Evolutionary conservation across 164 flowering plant genomes (phyloP).

Genomic region (Macadamia tetraphylla): DNA sequence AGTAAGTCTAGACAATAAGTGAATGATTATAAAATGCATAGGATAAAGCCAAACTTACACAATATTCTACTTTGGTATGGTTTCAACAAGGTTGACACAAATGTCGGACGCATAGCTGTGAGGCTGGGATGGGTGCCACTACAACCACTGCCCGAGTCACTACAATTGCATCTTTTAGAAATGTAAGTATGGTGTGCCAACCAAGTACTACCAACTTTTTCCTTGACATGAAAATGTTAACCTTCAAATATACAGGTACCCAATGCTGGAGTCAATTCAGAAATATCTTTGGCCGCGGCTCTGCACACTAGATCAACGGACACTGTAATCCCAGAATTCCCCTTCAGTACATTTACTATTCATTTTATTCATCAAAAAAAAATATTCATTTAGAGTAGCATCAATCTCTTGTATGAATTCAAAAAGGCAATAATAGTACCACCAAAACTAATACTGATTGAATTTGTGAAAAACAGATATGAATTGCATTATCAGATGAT

Average conservation of each 20-base stretch:
- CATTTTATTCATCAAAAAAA: not conserved
- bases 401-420: not conserved
- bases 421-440: not conserved
- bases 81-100: constrained; percentile 67
- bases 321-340: constrained; percentile 45
- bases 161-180: constrained; percentile 71
- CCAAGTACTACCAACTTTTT: not conserved
- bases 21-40: not conserved
- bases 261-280: constrained; percentile 64
- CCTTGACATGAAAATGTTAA: constrained; percentile 9
- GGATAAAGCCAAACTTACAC: not conserved
- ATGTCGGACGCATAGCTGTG: constrained; percentile 82
- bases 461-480: constrained; percentile 42
- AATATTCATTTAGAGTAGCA: not conserved
- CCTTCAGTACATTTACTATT: not conserved
- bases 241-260: constrained; percentile 44
- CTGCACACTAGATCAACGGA: constrained; percentile 55
- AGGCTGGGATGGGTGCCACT: constrained; percentile 95
- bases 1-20: constrained; percentile 40
- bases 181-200: constrained; percentile 36
- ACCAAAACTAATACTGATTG: constrained; percentile 5
- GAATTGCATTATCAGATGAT: constrained; percentile 90
- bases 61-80: not conserved
- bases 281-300: constrained; percentile 90
- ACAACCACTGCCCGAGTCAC: constrained; percentile 64